Conservation (phyloP, 2,329 filamentous ascomycete genomes). For the Aureobasidium sp. region DNA sequence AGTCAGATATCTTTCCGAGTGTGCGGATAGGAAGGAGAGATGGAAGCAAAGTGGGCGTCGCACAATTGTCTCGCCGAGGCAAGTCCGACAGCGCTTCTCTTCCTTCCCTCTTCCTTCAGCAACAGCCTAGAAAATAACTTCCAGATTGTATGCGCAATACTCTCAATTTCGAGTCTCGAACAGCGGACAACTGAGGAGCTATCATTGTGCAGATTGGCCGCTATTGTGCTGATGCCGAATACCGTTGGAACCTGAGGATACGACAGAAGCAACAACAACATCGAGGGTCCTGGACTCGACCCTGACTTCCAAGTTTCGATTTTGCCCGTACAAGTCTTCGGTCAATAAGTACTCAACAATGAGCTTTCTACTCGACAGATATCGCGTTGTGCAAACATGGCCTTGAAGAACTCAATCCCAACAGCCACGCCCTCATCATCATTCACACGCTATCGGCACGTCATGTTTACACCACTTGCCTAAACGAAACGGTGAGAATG, state of each 20-base stretch:
- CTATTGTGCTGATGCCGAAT: neutral
- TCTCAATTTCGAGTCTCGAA: neutral
- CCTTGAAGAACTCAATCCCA: neutral
- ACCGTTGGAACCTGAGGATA: neutral
- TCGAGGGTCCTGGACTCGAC: neutral
- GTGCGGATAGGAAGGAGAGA: no score
- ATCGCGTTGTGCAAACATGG: neutral
- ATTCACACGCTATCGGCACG: neutral
- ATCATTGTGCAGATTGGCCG: neutral
- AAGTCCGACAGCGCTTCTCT: neutral
- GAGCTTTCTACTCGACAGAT: neutral
- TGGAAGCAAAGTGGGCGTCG: neutral
- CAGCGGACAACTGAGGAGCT: neutral
- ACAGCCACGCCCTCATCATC: neutral
- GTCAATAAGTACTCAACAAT: neutral
- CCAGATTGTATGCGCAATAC: neutral
- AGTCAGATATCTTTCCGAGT: no score
- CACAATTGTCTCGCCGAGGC: neutral
- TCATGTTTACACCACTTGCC: neutral
- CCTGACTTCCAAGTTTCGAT: neutral
- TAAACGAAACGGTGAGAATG: neutral
- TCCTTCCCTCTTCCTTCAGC: no score
- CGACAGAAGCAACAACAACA: neutral
- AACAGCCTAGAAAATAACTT: no score
- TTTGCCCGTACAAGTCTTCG: neutral